Base-by-base conservation (phyloP, 768 basidiomycete species). In the Agrocybe pediades region DNA sequence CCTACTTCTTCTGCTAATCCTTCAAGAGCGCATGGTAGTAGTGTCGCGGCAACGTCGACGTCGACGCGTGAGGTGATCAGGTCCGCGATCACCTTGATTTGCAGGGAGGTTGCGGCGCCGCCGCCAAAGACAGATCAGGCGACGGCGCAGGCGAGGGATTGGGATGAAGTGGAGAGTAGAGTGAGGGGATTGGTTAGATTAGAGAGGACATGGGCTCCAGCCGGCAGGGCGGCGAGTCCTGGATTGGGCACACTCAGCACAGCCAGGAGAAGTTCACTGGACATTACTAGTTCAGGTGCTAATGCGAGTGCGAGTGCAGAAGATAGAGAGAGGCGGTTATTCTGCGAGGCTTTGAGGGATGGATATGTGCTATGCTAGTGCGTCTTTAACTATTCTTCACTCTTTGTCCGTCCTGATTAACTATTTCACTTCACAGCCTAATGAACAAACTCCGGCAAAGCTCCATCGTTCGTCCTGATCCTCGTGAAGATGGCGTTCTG, bases 281-380 rank as follows among this genome's bases (percentile, higher is more conserved):
- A 56, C 36, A 49, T 50, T 29, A 30, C 36, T 26, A 30, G 30
- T 41, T 46, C 45, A 5, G 49, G 49, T 27, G 36, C 43, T 8
- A 56, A 50, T 3, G 51, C n/a, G 16, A 76, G 78, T 59, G 71
- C 74, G 20, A 73, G 76, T 24, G 86, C 86, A 29, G 91, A 90
- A 70, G 91, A 92, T 58, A 77, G 86, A 62, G 90, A 95, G 69
- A 74, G 87, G 57, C 78, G 76, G 49, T 67, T 83, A 26, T 96
- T 95, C 62, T 75, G 78, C 27, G 90, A 94, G 49, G 85, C 89
- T 0, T 66, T 95, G 51, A 73, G 84, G 61, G 94, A 96, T 72
- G 94, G 94, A 1, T 88, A 86, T 68, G 82, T 95, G 19, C 78
- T 96, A 20, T 95, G 94, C 84, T 87, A 91, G 94, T 95, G 65